phyloP scores from a whole-genome alignment of 2,329 filamentous ascomycete species.

The Cercospora brassicicola region DNA sequence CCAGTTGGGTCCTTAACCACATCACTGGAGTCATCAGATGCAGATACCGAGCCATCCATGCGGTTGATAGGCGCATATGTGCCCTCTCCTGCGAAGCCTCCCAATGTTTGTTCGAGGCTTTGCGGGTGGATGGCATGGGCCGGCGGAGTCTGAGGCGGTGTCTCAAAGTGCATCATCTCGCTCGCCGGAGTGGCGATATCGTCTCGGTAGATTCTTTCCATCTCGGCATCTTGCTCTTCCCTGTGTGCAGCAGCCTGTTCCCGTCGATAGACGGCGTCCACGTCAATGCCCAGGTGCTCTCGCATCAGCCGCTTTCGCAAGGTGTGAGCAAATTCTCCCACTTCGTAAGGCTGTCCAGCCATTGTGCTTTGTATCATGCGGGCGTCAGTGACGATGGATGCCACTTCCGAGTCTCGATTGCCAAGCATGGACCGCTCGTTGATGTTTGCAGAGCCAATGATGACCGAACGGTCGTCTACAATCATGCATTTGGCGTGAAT shows the following conservation, averaged over 20 bases:
- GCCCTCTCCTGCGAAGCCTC: conserved; percentile 17
- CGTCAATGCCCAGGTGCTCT: conserved; percentile 93
- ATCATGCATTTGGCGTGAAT: conserved; percentile 98
- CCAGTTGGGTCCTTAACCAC: conserved; percentile 16
- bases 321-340: conserved; percentile 89
- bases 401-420: conserved; percentile 85
- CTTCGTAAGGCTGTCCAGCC: conserved; percentile 83
- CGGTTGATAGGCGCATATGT: conserved; percentile 18
- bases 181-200: conserved; percentile 13
- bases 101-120: conserved; percentile 28
- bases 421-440: conserved; percentile 97
- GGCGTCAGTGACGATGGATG: conserved; percentile 84
- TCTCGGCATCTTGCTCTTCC: conserved; percentile 63
- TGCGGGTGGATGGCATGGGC: conserved; percentile 27
- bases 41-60: conserved; percentile 21
- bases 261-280: conserved; percentile 68
- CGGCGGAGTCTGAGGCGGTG: conserved; percentile 41
- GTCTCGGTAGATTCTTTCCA: conserved; percentile 40
- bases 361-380: conserved; percentile 91
- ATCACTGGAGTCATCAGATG: conserved; percentile 20
- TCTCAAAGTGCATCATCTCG: conserved; percentile 16
- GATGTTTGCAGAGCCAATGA: conserved; percentile 98
- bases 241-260: conserved; percentile 35
- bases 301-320: conserved; percentile 92
- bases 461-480: conserved; percentile 86